Conservation (phyloP, 176 grass and related monocot species). For the Alopecurus myosuroides region DNA sequence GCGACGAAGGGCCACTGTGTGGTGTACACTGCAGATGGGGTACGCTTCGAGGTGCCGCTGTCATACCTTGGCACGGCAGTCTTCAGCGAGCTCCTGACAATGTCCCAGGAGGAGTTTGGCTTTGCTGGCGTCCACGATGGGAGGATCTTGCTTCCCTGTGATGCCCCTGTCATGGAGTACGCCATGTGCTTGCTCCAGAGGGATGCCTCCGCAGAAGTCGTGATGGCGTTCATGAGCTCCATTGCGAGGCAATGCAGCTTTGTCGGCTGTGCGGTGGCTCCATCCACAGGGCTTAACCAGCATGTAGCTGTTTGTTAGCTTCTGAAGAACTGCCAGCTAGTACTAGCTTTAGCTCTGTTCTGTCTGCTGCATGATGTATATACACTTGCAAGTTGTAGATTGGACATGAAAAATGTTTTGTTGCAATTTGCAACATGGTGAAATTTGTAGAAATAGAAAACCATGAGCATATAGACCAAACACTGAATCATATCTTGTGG, state of each 20-base stretch:
- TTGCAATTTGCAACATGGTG: not conserved
- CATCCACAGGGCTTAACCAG: not conserved
- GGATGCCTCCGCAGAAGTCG: conserved; percentile 24
- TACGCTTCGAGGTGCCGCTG: conserved; percentile 47
- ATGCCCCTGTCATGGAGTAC: conserved; percentile 36
- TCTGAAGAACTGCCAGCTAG: not conserved
- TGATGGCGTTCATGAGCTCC: conserved; percentile 33
- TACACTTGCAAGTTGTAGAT: not conserved
- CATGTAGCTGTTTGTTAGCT: conserved; percentile 12
- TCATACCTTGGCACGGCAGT: conserved; percentile 22
- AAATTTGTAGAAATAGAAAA: not conserved
- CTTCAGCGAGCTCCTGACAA: conserved; percentile 38
- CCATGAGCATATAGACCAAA: not conserved
- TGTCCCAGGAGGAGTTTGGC: conserved; percentile 59
- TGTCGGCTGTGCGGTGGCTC: not conserved
- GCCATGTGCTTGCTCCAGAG: conserved; percentile 34
- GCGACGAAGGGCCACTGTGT: conserved; percentile 45
- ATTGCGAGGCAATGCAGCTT: conserved; percentile 17
- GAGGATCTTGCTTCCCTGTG: conserved; percentile 44
- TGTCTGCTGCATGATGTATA: not conserved
- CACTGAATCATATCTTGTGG: not conserved
- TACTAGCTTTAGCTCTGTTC: not conserved
- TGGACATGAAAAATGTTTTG: not conserved
- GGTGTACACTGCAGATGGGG: conserved; percentile 28
- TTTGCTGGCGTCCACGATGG: not conserved